These are phyloP conservation scores for Beauveria caledonica DNA, from an alignment of 2,329 filamentous ascomycete species.

Conservation along the genomic window DNA sequence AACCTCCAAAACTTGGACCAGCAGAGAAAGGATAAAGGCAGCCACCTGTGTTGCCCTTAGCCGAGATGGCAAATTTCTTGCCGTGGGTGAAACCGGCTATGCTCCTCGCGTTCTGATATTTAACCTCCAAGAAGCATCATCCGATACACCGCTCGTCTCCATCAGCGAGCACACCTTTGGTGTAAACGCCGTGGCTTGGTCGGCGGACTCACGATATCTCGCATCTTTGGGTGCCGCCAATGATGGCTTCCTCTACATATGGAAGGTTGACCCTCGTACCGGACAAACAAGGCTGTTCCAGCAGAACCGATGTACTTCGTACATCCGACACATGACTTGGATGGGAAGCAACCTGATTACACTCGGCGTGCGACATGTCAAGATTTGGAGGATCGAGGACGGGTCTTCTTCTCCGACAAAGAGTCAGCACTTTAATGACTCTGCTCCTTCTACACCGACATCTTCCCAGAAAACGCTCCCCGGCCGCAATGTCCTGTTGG, in stretches of 20 bases:
- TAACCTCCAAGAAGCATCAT: conserved; percentile 69
- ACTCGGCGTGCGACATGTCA: conserved; percentile 83
- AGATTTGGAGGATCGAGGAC: conserved; percentile 84
- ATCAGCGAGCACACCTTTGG: conserved; percentile 87
- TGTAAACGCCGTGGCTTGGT: conserved; percentile 83
- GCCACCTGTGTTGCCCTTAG: conserved; percentile 87
- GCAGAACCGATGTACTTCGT: conserved; percentile 85
- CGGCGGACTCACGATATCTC: conserved; percentile 73
- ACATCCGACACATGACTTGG: conserved; percentile 82
- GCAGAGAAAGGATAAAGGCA: conserved; percentile 86
- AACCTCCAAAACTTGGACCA: conserved; percentile 69
- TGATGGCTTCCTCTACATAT: conserved; percentile 89
- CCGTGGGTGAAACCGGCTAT: conserved; percentile 93
- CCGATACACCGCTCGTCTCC: conserved; percentile 74
- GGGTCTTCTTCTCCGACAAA: conserved; percentile 54
- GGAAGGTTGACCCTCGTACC: conserved; percentile 75
- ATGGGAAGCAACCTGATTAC: conserved; percentile 78
- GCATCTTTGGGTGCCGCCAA: conserved; percentile 84
- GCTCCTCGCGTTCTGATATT: conserved; percentile 87
- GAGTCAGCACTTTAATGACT: conserved; percentile 43
- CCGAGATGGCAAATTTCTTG: conserved; percentile 76
- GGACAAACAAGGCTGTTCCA: conserved; percentile 73
- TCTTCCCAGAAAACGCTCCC: conserved; percentile 55
- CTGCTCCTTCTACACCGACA: conserved; percentile 22
- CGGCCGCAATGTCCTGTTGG: conserved; percentile 82